Conservation (phyloP, 106 monocot genomes). For the Acorus calamus region DNA sequence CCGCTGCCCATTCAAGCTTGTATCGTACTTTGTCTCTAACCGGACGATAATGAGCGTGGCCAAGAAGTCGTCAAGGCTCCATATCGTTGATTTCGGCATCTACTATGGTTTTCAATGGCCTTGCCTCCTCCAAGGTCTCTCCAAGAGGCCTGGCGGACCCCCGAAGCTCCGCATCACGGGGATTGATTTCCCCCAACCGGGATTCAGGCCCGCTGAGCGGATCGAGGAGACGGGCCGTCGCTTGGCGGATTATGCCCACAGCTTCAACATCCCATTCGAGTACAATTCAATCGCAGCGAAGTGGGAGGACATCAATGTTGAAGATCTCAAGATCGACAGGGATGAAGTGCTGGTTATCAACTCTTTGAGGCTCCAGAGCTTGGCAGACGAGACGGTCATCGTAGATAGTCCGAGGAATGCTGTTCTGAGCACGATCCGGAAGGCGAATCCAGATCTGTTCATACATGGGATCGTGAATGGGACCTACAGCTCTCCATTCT, state of each 20-base stretch:
- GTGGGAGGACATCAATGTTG: slow-evolving; percentile 24
- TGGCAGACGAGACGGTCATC: slow-evolving; percentile 28
- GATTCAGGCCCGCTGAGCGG: slow-evolving; percentile 27
- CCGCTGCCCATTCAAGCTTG: slow-evolving; percentile 38
- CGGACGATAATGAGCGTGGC: slow-evolving; percentile 16
- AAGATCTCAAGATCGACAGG: slow-evolving; percentile 21
- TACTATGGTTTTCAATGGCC: slow-evolving; percentile 44
- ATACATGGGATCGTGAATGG: slow-evolving; percentile 37
- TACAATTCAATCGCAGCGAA: slow-evolving; percentile 25
- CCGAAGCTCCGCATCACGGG: slow-evolving; percentile 32
- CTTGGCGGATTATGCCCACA: slow-evolving; percentile 22
- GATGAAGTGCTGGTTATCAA: slow-evolving; percentile 29
- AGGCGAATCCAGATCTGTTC: slow-evolving; percentile 32
- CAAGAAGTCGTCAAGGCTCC: slow-evolving; percentile 9
- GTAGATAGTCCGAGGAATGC: slow-evolving; percentile 25
- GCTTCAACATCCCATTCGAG: slow-evolving; percentile 26
- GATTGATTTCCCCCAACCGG: slow-evolving; percentile 27
- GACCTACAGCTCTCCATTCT: slow-evolving; percentile 32
- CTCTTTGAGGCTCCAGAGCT: slow-evolving; percentile 14
- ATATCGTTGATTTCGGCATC: slow-evolving; percentile 42
- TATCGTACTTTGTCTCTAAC: slow-evolving; percentile 24
- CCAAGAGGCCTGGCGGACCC: slow-evolving; percentile 12
- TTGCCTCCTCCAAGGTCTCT: slow-evolving; percentile 27
- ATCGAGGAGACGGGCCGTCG: slow-evolving; percentile 33
- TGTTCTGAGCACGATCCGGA: slow-evolving; percentile 17